These are phyloP conservation scores for Ceraceosorus guamensis DNA, from an alignment of 1,284 basidiomycete species.

Conservation along the genomic window DNA sequence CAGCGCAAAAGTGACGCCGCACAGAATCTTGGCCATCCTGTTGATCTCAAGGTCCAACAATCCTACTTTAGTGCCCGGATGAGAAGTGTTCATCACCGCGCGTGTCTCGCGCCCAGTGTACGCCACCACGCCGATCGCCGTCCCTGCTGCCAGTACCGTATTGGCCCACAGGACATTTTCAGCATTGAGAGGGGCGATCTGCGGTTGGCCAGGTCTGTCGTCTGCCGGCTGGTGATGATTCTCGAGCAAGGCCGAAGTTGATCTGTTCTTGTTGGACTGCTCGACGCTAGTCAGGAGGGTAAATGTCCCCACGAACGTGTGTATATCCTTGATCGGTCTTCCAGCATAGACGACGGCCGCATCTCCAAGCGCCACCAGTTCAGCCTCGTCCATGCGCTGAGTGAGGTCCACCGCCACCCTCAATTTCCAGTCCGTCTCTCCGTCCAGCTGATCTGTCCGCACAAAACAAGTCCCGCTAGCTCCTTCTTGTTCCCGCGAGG, in stretches of 20 bases:
- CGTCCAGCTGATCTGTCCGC: constrained; percentile 93
- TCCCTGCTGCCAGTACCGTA: constrained; percentile 90
- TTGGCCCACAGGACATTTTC: constrained; percentile 97
- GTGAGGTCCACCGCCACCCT: constrained; percentile 77
- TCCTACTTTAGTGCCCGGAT: constrained; percentile 91
- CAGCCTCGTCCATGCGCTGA: constrained; percentile 64
- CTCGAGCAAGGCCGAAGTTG: too few species aligned
- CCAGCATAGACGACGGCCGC: constrained; percentile 59
- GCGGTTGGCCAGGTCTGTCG: constrained; percentile 49
- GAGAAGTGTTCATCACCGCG: constrained; percentile 98
- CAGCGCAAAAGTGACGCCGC: constrained; percentile 82
- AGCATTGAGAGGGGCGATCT: constrained; percentile 55
- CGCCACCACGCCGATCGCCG: constrained; percentile 81
- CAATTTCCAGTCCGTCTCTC: constrained; percentile 98
- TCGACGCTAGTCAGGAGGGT: constrained; percentile 59
- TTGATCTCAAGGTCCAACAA: constrained; percentile 91
- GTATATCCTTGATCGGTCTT: constrained; percentile 91
- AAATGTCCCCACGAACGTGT: constrained; percentile 87
- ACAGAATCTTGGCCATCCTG: constrained; percentile 91
- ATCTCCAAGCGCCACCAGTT: constrained; percentile 58
- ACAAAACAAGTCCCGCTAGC: constrained; percentile 95
- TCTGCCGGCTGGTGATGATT: constrained; percentile 25
- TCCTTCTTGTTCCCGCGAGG: constrained; percentile 56
- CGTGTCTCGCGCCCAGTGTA: constrained; percentile 93
- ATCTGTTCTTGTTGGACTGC: too few species aligned